Percentiles rank a stretch among this genome's conserved stretches.
phyloP scores from a whole-genome alignment of 441 rosid species.

The Hura crepitans region DNA sequence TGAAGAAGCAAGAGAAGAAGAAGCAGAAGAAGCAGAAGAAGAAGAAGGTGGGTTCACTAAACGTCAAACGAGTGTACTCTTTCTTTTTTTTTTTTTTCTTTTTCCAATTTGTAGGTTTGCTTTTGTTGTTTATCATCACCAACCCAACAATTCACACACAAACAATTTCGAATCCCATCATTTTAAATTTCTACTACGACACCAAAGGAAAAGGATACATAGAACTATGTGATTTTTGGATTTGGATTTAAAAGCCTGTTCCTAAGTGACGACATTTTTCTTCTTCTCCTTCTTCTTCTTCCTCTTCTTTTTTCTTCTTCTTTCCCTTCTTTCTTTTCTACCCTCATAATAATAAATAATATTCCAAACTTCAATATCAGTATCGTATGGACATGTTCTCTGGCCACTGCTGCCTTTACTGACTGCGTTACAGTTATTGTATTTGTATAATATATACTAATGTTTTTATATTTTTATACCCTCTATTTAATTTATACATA shows the following conservation, averaged over 20 bases:
- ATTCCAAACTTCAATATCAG: slow-evolving; percentile 41
- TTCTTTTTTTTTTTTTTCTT: no score
- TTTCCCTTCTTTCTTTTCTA: slow-evolving; percentile 22
- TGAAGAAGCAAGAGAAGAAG: neutral
- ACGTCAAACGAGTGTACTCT: slow-evolving; percentile 47
- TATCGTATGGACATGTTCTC: slow-evolving; percentile 27
- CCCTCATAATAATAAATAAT: slow-evolving; percentile 23
- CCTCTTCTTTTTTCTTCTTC: slow-evolving; percentile 22
- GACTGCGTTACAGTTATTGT: slow-evolving; percentile 24
- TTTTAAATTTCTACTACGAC: slow-evolving; percentile 18
- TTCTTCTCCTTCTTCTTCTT: slow-evolving; percentile 34
- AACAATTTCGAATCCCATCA: slow-evolving; percentile 42
- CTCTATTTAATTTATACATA: neutral
- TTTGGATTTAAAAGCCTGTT: slow-evolving; percentile 41
- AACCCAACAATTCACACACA: slow-evolving; percentile 10
- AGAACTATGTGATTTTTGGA: slow-evolving; percentile 51
- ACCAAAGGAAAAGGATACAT: slow-evolving; percentile 38
- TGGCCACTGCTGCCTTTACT: slow-evolving; percentile 27
- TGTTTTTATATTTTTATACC: neutral
- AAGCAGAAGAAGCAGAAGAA: slow-evolving; percentile 4
- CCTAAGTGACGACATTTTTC: slow-evolving; percentile 38
- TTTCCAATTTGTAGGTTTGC: slow-evolving; percentile 36
- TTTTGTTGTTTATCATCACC: slow-evolving; percentile 39
- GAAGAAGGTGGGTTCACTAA: slow-evolving; percentile 28
- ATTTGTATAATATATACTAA: no score